A percentile compares a stretch with the other conserved stretches of the same genome.
phyloP scores from a whole-genome alignment of 2,329 filamentous ascomycete genomes.

The Akanthomyces uredinophilus region DNA sequence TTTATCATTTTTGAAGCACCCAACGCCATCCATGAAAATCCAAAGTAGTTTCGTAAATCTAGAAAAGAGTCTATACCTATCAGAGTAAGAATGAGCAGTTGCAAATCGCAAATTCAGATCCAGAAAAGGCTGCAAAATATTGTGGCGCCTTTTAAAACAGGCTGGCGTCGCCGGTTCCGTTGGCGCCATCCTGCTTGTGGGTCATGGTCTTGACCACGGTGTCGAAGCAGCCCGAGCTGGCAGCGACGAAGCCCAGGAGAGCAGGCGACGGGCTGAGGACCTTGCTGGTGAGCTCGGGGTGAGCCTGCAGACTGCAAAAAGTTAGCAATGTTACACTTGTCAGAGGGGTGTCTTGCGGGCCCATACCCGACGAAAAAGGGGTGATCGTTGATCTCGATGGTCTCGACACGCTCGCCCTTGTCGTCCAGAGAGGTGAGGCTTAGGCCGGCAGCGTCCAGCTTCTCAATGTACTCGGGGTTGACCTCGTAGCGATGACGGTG shows the following conservation, averaged over 20 bases:
- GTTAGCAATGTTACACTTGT: neutral
- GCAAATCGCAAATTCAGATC: neutral
- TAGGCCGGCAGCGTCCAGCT: conserved; percentile 63
- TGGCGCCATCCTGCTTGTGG: conserved; percentile 11
- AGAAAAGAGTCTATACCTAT: neutral
- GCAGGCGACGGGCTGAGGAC: conserved; percentile 69
- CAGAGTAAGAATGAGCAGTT: neutral
- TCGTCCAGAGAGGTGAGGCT: conserved; percentile 76
- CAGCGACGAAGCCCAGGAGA: conserved; percentile 48
- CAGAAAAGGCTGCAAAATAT: neutral
- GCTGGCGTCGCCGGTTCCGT: conserved; percentile 11
- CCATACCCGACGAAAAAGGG: conserved; percentile 63
- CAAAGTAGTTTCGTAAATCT: neutral
- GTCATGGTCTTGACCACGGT: conserved; percentile 21
- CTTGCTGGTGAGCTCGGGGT: conserved; percentile 77
- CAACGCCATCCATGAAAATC: neutral
- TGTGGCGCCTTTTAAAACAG: neutral
- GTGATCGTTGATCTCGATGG: conserved; percentile 76
- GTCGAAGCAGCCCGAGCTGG: conserved; percentile 62
- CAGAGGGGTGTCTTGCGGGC: neutral
- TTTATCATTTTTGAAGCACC: neutral
- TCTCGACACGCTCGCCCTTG: conserved; percentile 73
- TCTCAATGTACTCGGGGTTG: conserved; percentile 70
- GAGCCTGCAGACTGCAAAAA: conserved; percentile 65
- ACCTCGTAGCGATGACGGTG: conserved; percentile 90